Conservation (phyloP, 106 monocot genomes). For the Acanthochlamys bracteata region DNA sequence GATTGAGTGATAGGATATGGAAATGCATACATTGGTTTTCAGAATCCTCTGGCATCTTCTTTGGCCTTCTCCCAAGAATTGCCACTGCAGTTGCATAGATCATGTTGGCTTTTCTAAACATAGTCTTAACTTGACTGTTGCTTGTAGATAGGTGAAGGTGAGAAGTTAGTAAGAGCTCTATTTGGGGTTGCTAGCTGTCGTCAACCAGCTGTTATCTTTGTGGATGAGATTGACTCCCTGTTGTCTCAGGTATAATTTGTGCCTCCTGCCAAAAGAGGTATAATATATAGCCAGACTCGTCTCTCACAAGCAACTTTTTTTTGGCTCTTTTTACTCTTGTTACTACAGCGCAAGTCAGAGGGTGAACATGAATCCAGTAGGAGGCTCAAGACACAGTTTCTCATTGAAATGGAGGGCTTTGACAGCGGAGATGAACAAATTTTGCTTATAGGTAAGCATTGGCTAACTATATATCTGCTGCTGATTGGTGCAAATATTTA, state of each 20-base stretch:
- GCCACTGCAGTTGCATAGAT: neutral
- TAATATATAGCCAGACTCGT: neutral
- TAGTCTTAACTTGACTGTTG: constrained; percentile 1
- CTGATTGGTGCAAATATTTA: too few relatives aligned
- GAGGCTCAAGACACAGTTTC: constrained; percentile 87
- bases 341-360: constrained; percentile 81
- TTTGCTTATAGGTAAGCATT: constrained; percentile 70
- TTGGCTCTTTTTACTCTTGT: neutral
- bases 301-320: neutral
- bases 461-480: too few relatives aligned
- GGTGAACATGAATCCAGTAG: constrained; percentile 99
- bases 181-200: constrained; percentile 98
- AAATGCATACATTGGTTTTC: neutral
- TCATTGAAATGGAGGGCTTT: constrained; percentile 99
- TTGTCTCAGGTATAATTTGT: constrained; percentile 78
- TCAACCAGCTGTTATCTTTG: constrained; percentile 97
- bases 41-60: neutral
- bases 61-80: neutral
- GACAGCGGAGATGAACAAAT: constrained; percentile 88
- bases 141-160: constrained; percentile 91
- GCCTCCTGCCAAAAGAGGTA: neutral
- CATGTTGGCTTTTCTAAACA: neutral
- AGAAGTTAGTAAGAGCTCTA: constrained; percentile 88
- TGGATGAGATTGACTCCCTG: constrained; percentile 94
- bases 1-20: neutral